Evolutionary conservation across 2,329 filamentous ascomycete species (phyloP).

Genomic region (Pyrenochaeta sp.): DNA sequence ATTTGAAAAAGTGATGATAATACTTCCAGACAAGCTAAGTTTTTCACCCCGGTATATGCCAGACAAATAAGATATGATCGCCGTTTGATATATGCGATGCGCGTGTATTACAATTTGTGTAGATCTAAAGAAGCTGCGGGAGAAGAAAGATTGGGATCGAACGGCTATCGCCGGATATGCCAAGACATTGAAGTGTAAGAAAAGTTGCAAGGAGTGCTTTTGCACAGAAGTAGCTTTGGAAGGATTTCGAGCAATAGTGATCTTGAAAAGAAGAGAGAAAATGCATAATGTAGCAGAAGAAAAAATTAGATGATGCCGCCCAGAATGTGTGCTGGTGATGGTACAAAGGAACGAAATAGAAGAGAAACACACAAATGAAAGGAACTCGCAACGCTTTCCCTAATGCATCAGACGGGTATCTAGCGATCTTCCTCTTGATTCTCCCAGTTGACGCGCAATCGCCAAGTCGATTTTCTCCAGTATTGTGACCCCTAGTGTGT

Average conservation of each 20-base stretch:
- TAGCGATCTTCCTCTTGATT: slow-evolving; percentile 20
- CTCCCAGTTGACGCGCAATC: slow-evolving; percentile 9
- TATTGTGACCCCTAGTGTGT: slow-evolving; percentile 15
- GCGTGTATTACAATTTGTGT: background rate
- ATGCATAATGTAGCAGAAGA: background rate
- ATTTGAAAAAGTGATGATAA: slow-evolving; percentile 1
- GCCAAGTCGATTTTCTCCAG: slow-evolving; percentile 1
- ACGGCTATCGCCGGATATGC: slow-evolving; percentile 2
- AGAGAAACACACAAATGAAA: slow-evolving; percentile 5
- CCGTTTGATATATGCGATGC: background rate
- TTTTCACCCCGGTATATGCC: background rate
- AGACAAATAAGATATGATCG: background rate
- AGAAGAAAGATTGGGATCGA: slow-evolving; percentile 10
- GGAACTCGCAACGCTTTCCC: slow-evolving; percentile 6
- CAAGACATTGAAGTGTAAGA: slow-evolving; percentile 6
- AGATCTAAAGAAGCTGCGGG: slow-evolving; percentile 6
- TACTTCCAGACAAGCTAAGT: slow-evolving; percentile 14
- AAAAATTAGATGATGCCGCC: slow-evolving; percentile 1
- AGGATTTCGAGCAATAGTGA: background rate
- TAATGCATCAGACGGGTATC: slow-evolving; percentile 31
- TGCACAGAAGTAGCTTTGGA: background rate
- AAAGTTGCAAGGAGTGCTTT: background rate
- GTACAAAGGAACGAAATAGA: slow-evolving; percentile 4
- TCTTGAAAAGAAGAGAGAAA: background rate
- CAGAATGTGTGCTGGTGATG: slow-evolving; percentile 1